Conservation (phyloP, 2,329 filamentous ascomycete genomes). For the Zymoseptoria tritici region DNA sequence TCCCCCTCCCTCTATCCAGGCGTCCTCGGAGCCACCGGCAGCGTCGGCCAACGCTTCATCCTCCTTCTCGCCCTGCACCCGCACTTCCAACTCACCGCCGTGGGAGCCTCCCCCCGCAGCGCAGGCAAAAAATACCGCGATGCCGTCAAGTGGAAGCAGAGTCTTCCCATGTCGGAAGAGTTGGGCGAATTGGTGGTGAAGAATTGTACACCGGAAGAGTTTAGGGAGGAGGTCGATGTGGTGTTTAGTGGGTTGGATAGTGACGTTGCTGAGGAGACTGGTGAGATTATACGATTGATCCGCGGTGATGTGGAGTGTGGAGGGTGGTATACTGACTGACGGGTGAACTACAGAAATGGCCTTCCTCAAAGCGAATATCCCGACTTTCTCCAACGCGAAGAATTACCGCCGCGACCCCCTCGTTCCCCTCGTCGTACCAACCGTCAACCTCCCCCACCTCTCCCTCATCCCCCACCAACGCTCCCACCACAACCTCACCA, state of each 20-base stretch:
- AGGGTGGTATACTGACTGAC: slow-evolving; percentile 4
- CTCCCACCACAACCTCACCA: slow-evolving; percentile 61
- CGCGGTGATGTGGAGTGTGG: not conserved
- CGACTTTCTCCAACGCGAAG: slow-evolving; percentile 96
- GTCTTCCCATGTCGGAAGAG: slow-evolving; percentile 66
- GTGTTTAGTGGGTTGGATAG: slow-evolving; percentile 90
- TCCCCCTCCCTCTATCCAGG: too few species aligned
- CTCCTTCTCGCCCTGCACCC: slow-evolving; percentile 84
- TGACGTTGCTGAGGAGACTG: slow-evolving; percentile 85
- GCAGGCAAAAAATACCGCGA: slow-evolving; percentile 92
- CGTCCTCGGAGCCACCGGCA: slow-evolving; percentile 86
- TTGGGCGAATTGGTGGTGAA: slow-evolving; percentile 76
- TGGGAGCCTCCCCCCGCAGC: slow-evolving; percentile 82
- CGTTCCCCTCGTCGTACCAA: slow-evolving; percentile 89
- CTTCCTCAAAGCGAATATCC: slow-evolving; percentile 79
- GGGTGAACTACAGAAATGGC: slow-evolving; percentile 60
- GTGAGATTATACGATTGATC: slow-evolving; percentile 41
- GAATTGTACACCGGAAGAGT: slow-evolving; percentile 74
- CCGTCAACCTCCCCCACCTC: slow-evolving; percentile 84
- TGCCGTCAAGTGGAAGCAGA: slow-evolving; percentile 93
- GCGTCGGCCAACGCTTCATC: slow-evolving; percentile 92
- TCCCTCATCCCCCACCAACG: slow-evolving; percentile 85
- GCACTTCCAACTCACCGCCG: slow-evolving; percentile 74
- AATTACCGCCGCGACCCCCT: slow-evolving; percentile 89
- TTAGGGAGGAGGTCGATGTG: slow-evolving; percentile 74